These are phyloP conservation scores for Scutellaria barbata DNA, from an alignment of 257 asterid genomes.

Conservation along the genomic window DNA sequence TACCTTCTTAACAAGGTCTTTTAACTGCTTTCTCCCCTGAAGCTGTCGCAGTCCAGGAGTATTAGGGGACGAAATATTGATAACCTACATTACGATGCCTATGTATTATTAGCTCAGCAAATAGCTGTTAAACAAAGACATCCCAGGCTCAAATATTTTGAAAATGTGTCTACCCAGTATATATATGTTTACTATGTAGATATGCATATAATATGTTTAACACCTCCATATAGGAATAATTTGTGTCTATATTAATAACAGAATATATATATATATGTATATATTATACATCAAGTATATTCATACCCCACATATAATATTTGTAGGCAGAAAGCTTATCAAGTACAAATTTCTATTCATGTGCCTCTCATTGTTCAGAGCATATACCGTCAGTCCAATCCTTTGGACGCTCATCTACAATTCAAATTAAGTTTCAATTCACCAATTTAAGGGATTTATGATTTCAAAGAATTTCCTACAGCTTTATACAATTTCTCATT, in stretches of 20 bases:
- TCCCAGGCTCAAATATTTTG: slow-evolving; percentile 16
- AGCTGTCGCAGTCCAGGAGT: slow-evolving; percentile 98
- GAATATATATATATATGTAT: neutral
- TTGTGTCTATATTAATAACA: neutral
- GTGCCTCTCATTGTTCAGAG: slow-evolving; percentile 1
- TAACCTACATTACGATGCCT: slow-evolving; percentile 53
- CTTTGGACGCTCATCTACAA: neutral
- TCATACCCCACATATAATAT: neutral
- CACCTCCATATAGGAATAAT: neutral
- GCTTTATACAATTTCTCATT: neutral
- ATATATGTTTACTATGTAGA: too few species aligned
- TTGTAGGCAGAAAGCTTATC: neutral
- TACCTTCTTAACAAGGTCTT: slow-evolving; percentile 98
- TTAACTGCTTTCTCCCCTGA: slow-evolving; percentile 95
- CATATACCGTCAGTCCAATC: neutral
- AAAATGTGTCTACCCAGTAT: slow-evolving; percentile 1
- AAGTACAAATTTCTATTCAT: neutral
- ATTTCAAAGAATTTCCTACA: neutral
- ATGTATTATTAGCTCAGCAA: slow-evolving; percentile 22
- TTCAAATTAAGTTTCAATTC: neutral
- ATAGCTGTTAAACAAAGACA: slow-evolving; percentile 5
- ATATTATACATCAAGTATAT: slow-evolving; percentile 2
- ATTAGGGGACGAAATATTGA: slow-evolving; percentile 93
- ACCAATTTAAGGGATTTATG: neutral
- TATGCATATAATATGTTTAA: too few species aligned